Conservation (phyloP, 1,284 basidiomycete species). For the Puccinia horiana region DNA sequence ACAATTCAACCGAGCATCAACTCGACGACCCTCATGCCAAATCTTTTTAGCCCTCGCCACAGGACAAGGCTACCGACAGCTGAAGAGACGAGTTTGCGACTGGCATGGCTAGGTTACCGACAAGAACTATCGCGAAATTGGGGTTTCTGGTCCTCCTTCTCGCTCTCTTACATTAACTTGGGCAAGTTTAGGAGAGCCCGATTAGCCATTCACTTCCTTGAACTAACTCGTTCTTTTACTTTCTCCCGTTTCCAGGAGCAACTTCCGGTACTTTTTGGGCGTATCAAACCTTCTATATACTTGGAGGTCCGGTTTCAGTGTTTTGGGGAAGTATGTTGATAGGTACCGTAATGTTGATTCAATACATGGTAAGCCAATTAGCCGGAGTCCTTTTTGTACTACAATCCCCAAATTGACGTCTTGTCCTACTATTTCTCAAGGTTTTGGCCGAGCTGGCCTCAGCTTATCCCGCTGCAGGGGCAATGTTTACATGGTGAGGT, state of each 20-base stretch:
- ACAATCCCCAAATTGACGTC: neutral
- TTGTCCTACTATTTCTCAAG: neutral
- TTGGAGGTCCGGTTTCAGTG: conserved; percentile 19
- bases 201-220: neutral
- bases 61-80: conserved; percentile 14
- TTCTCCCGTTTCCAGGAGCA: neutral
- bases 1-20: conserved; percentile 3
- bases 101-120: conserved; percentile 37
- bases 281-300: neutral
- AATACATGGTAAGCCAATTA: conserved; percentile 17
- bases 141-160: conserved; percentile 43
- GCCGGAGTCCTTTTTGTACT: neutral
- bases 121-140: conserved; percentile 44
- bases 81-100: conserved; percentile 8
- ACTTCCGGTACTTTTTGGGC: conserved; percentile 10
- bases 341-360: conserved; percentile 27
- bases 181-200: neutral
- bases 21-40: conserved; percentile 24
- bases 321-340: conserved; percentile 41
- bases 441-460: conserved; percentile 43
- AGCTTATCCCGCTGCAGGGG: conserved; percentile 41
- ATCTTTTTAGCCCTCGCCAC: conserved; percentile 1
- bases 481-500: conserved; percentile 49
- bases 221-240: neutral
- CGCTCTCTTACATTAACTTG: conserved; percentile 39